Conservation (phyloP, 805 yeast species). For the Metschnikowia corniflorae region DNA sequence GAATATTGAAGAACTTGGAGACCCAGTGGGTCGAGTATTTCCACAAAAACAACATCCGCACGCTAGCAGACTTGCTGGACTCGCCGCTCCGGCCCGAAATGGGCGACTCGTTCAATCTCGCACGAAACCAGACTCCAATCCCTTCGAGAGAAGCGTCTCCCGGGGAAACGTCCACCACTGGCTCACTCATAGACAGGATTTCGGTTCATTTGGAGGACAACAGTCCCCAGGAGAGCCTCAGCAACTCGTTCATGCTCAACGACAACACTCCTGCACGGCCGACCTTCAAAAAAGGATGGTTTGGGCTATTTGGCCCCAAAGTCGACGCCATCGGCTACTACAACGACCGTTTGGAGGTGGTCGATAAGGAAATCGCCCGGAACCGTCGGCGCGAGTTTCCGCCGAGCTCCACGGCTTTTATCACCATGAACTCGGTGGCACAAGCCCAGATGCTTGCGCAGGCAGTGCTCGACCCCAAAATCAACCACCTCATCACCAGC, state of each 20-base stretch:
- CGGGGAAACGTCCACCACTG: background rate
- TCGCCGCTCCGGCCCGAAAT: slow-evolving; percentile 26
- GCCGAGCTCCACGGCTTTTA: slow-evolving; percentile 87
- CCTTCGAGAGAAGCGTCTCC: background rate
- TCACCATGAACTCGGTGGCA: slow-evolving; percentile 93
- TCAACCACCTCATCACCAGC: slow-evolving; percentile 73
- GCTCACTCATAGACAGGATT: slow-evolving; percentile 26
- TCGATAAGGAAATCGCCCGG: slow-evolving; percentile 65
- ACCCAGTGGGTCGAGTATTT: slow-evolving; percentile 68
- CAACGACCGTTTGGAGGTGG: slow-evolving; percentile 59
- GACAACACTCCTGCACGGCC: slow-evolving; percentile 44
- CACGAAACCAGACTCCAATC: background rate
- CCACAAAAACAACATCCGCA: slow-evolving; percentile 31
- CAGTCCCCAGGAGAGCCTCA: slow-evolving; percentile 5
- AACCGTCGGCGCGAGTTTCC: slow-evolving; percentile 70
- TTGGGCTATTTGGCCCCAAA: slow-evolving; percentile 61
- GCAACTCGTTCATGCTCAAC: slow-evolving; percentile 2
- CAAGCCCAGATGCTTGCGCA: slow-evolving; percentile 97
- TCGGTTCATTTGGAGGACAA: slow-evolving; percentile 21
- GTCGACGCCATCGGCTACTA: slow-evolving; percentile 82
- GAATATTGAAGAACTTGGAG: slow-evolving; percentile 58
- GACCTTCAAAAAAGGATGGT: slow-evolving; percentile 51
- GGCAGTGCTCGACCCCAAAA: slow-evolving; percentile 87
- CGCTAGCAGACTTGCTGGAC: slow-evolving; percentile 27
- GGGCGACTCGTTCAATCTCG: slow-evolving; percentile 28